A percentile compares a stretch with the other conserved stretches of the same genome.
Evolutionary conservation across 495 filamentous ascomycete species (phyloP).

Genomic region (Neurospora sp.): DNA sequence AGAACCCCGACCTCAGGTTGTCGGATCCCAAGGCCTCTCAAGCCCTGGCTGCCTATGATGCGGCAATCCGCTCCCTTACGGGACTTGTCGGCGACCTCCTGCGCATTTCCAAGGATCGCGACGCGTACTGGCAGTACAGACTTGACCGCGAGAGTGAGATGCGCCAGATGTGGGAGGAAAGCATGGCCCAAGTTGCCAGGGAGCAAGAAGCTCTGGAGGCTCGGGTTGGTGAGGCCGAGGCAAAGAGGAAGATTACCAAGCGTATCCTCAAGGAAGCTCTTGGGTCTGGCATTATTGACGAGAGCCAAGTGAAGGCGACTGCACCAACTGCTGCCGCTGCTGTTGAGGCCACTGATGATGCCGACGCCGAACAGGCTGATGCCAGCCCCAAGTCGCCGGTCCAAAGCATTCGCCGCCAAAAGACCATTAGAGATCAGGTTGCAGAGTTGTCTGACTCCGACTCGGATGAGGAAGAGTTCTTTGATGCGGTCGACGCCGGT

Average conservation of each 20-base stretch:
- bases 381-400: conserved; percentile 35
- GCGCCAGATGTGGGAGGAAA: conserved; percentile 94
- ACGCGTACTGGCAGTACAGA: conserved; percentile 93
- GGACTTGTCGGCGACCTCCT: conserved; percentile 78
- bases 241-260: conserved; percentile 82
- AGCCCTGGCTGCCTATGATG: conserved; percentile 80
- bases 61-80: conserved; percentile 79
- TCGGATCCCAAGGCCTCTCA: conserved; percentile 65
- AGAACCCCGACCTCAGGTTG: conserved; percentile 57
- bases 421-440: conserved; percentile 51
- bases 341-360: conserved; percentile 21
- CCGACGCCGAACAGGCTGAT: conserved; percentile 18
- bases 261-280: conserved; percentile 80
- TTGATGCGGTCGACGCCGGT: conserved; percentile 90
- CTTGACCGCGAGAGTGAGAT: conserved; percentile 82
- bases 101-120: conserved; percentile 84
- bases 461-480: conserved; percentile 87
- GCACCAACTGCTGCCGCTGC: conserved; percentile 24
- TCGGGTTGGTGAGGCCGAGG: conserved; percentile 79
- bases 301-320: conserved; percentile 28
- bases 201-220: conserved; percentile 89
- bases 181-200: conserved; percentile 85
- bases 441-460: conserved; percentile 66
- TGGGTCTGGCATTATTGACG: conserved; percentile 44
- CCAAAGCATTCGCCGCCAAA: conserved; percentile 35